Base-by-base conservation (phyloP, 331 rosid species). In the Acacia pycnantha region DNA sequence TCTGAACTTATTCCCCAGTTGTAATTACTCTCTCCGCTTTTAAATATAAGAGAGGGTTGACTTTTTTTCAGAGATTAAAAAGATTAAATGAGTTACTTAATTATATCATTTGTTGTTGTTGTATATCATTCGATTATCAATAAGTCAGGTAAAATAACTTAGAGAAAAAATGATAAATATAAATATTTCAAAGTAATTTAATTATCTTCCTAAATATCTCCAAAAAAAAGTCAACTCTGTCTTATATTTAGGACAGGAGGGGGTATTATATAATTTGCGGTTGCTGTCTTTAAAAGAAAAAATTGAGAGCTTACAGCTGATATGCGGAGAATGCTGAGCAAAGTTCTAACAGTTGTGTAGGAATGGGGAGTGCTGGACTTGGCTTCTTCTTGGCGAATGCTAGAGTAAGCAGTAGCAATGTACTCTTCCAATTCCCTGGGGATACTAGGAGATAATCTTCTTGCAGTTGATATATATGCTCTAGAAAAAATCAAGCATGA, bases 321-420 rank as follows among this genome's bases (percentile, higher is more conserved):
- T 87, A 94, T 89, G 80, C 98, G 98, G 76, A 96, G 97, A 86
- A 96, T 96, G 82, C 98, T 96, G 84, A 96, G 99, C 83, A 96
- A 89, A 62, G 99, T 96, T 91, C 99, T 86, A 80, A 96, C 89
- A 27, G 99, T 96, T 21, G 99, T 94, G 81, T 96, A 96, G 79
- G 99, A 91, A 86, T 96, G 97, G 19, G 99, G 98, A 76, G 97
- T 76, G 54, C 85, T 89, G 11, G 98, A 92, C 82, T 89, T 94
- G 78, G 98, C 94, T 89, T 94, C 99, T 82, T 96, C 99, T 87
- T 96, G 98, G 65, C 99, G 91, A 84, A 96, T 92, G 84, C 87
- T 78, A 37, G 93, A 92, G 89, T 94, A 94, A 46, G 98, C 99
- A 79, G 87, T 94, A 31, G 99, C 98, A 86, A 96, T 84, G 82